phyloP scores from a whole-genome alignment of 768 basidiomycete species.

The Floccularia luteovirens region DNA sequence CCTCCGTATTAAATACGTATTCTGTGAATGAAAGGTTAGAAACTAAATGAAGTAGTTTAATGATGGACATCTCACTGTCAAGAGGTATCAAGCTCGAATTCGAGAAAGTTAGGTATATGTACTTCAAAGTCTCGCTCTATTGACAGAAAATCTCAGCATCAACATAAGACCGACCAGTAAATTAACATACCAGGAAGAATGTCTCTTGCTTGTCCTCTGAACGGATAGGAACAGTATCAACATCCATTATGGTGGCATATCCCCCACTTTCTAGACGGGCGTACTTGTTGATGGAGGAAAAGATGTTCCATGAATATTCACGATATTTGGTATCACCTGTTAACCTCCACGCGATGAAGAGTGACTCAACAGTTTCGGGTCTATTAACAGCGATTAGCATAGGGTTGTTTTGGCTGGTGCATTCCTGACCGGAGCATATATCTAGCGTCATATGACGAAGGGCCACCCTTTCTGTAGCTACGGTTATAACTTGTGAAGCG shows the following conservation, averaged over 20 bases:
- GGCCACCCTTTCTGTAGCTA: slow-evolving; percentile 14
- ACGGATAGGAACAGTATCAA: slow-evolving; percentile 50
- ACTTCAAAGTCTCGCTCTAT: slow-evolving; percentile 70
- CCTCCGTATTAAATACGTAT: slow-evolving; percentile 79
- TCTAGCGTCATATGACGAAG: slow-evolving; percentile 12
- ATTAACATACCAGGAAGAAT: slow-evolving; percentile 53
- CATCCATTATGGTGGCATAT: slow-evolving; percentile 60
- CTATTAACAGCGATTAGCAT: slow-evolving; percentile 19
- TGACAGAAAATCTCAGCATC: neutral
- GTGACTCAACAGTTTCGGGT: slow-evolving; percentile 74
- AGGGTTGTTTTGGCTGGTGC: neutral
- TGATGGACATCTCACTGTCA: slow-evolving; percentile 31
- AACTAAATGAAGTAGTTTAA: neutral
- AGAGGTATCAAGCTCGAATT: slow-evolving; percentile 51
- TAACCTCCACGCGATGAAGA: slow-evolving; percentile 67
- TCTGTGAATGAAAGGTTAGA: slow-evolving; percentile 22
- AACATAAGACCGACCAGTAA: neutral
- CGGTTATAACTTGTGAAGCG: neutral
- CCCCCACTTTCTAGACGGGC: slow-evolving; percentile 53
- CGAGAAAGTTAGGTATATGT: slow-evolving; percentile 66
- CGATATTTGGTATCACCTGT: slow-evolving; percentile 64
- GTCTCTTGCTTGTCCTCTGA: slow-evolving; percentile 76
- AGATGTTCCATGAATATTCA: slow-evolving; percentile 65
- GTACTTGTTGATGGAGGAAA: slow-evolving; percentile 62
- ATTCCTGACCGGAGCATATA: slow-evolving; percentile 15